A percentile compares a stretch with the other conserved stretches of the same genome.
These are phyloP conservation scores for Pichia cabralensis DNA, from an alignment of 805 yeast species.

Conservation along the genomic window DNA sequence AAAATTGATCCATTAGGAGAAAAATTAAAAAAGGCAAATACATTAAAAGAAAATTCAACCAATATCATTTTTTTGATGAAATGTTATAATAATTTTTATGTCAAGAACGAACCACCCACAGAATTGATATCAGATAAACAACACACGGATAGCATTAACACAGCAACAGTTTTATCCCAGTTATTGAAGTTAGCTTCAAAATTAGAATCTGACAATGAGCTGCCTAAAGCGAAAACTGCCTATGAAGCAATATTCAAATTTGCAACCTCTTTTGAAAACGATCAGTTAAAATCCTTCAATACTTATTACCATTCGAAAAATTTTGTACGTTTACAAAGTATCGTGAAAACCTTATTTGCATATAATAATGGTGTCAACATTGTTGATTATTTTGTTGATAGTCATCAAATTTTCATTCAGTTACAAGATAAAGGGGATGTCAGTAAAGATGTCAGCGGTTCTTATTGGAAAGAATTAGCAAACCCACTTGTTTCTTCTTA, in stretches of 20 bases:
- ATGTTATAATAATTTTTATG: constrained; percentile 67
- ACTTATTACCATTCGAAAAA: constrained; percentile 64
- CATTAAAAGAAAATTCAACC: constrained; percentile 61
- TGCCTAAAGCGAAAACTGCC: constrained; percentile 31
- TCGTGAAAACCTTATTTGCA: constrained; percentile 63
- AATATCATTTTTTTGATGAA: constrained; percentile 65
- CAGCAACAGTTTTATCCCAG: constrained; percentile 63
- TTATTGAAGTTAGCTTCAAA: constrained; percentile 56
- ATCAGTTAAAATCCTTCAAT: constrained; percentile 59
- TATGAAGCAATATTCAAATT: constrained; percentile 49
- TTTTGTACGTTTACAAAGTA: constrained; percentile 60
- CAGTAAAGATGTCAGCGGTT: constrained; percentile 13
- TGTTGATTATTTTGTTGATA: constrained; percentile 70
- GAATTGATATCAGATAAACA: constrained; percentile 42
- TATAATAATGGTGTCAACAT: constrained; percentile 83
- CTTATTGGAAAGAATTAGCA: constrained; percentile 48
- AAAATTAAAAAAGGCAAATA: constrained; percentile 54
- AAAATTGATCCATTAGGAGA: constrained; percentile 64
- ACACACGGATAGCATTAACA: constrained; percentile 25
- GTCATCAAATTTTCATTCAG: constrained; percentile 57
- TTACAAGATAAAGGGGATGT: constrained; percentile 30
- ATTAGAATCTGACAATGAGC: constrained; percentile 39
- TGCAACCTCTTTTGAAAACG: constrained; percentile 68
- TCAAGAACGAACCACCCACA: constrained; percentile 38
- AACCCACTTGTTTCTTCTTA: constrained; percentile 46